Percentiles rank a stretch among this genome's conserved stretches.
Conservation (phyloP, 345 rosid species). For the Angophora floribunda region DNA sequence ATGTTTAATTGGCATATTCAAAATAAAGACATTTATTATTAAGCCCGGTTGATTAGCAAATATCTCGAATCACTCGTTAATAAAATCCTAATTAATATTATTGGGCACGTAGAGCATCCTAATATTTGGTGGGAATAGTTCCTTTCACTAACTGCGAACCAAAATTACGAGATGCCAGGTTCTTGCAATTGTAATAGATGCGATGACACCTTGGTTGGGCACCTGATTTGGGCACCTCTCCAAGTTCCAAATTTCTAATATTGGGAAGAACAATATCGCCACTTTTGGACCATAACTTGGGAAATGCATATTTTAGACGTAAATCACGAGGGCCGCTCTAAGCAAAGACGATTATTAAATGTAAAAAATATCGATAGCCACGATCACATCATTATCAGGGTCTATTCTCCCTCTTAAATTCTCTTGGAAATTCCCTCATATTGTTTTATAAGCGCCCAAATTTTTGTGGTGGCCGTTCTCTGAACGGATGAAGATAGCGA, state of each 20-base stretch:
- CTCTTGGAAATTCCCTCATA: not conserved
- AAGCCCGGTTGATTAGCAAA: not conserved
- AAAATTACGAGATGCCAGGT: not conserved
- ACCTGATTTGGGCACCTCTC: not conserved
- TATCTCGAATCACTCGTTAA: not conserved
- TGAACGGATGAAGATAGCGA: not conserved
- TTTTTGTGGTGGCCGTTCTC: not conserved
- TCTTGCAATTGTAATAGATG: not conserved
- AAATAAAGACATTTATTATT: not conserved
- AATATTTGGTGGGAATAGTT: not conserved
- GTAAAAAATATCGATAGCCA: not conserved
- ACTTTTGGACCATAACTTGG: not conserved
- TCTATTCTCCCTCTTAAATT: not conserved
- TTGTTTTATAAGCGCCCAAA: not conserved
- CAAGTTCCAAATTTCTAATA: not conserved
- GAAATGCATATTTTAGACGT: not conserved
- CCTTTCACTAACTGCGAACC: not conserved
- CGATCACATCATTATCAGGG: not conserved
- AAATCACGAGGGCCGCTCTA: not conserved
- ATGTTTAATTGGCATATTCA: not conserved
- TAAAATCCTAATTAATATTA: not conserved
- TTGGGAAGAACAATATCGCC: not conserved
- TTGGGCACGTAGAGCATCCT: accelerated
- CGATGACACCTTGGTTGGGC: not conserved
- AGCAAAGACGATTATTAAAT: not conserved